phyloP scores from a whole-genome alignment of 2,329 filamentous ascomycete genomes.

The Fusarium pilosicola region DNA sequence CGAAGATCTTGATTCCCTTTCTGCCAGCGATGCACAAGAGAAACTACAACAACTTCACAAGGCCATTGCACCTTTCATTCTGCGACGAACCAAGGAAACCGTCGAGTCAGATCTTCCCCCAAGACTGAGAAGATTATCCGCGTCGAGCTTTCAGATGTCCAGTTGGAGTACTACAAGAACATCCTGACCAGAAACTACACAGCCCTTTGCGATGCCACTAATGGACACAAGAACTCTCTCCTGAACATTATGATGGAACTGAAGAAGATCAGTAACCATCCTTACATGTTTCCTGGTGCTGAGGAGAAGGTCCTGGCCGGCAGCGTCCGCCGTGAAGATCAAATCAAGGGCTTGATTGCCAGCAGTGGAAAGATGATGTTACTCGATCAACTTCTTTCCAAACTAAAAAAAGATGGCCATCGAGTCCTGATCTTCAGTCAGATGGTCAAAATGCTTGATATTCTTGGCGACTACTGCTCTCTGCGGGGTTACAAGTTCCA shows the following conservation, averaged over 20 bases:
- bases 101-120: slow-evolving; percentile 96
- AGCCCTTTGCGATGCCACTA: slow-evolving; percentile 88
- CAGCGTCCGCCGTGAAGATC: slow-evolving; percentile 84
- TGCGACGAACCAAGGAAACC: slow-evolving; percentile 95
- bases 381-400: slow-evolving; percentile 91
- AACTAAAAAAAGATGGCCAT: slow-evolving; percentile 92
- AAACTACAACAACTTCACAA: slow-evolving; percentile 88
- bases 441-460: slow-evolving; percentile 99
- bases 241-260: slow-evolving; percentile 99
- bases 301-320: slow-evolving; percentile 89
- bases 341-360: slow-evolving; percentile 91
- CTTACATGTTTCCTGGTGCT: slow-evolving; percentile 95
- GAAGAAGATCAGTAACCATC: slow-evolving; percentile 99
- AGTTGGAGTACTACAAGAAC: slow-evolving; percentile 98
- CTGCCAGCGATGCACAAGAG: slow-evolving; percentile 80
- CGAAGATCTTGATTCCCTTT: slow-evolving; percentile 84
- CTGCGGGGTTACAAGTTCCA: slow-evolving; percentile 96
- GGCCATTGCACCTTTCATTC: slow-evolving; percentile 91
- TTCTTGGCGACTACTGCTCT: slow-evolving; percentile 92
- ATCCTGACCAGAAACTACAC: slow-evolving; percentile 97
- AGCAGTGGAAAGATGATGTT: slow-evolving; percentile 99
- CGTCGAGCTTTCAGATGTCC: slow-evolving; percentile 94
- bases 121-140: slow-evolving; percentile 99
- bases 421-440: slow-evolving; percentile 98
- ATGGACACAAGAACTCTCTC: slow-evolving; percentile 92